Evolutionary conservation across 1,284 basidiomycete species (phyloP).

Genomic region (Moesziomyces sp.): DNA sequence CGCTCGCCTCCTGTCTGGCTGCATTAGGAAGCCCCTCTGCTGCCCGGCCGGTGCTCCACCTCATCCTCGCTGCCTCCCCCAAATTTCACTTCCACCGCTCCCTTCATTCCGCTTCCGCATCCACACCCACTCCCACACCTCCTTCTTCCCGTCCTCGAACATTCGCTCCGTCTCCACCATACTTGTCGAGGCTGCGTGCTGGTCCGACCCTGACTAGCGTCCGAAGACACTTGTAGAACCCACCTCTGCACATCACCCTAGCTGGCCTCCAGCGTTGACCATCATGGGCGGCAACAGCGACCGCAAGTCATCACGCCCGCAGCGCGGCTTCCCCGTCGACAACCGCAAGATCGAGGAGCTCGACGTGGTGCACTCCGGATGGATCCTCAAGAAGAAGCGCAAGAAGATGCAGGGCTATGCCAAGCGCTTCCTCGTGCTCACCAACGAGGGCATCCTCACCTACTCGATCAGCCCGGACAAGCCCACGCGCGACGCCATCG

Average conservation of each 20-base stretch:
- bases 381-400: conserved; percentile 67
- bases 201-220: no score
- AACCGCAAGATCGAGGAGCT: conserved; percentile 47
- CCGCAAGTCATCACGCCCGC: conserved; percentile 16
- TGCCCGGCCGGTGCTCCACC: neutral
- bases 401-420: conserved; percentile 68
- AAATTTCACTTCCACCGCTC: neutral
- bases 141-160: neutral
- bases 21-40: neutral
- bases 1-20: neutral
- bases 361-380: conserved; percentile 60
- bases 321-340: conserved; percentile 32
- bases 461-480: conserved; percentile 62
- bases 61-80: neutral
- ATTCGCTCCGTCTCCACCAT: neutral
- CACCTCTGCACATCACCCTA: no score
- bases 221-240: no score
- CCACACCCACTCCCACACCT: neutral
- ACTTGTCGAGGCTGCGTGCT: no score
- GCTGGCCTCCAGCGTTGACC: neutral
- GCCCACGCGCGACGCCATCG: conserved; percentile 60
- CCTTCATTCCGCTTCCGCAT: no score
- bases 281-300: conserved; percentile 34
- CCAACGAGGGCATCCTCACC: conserved; percentile 60
- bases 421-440: conserved; percentile 65